These are phyloP conservation scores for Lentinula boryana DNA, from an alignment of 768 basidiomycete genomes.

Conservation along the genomic window DNA sequence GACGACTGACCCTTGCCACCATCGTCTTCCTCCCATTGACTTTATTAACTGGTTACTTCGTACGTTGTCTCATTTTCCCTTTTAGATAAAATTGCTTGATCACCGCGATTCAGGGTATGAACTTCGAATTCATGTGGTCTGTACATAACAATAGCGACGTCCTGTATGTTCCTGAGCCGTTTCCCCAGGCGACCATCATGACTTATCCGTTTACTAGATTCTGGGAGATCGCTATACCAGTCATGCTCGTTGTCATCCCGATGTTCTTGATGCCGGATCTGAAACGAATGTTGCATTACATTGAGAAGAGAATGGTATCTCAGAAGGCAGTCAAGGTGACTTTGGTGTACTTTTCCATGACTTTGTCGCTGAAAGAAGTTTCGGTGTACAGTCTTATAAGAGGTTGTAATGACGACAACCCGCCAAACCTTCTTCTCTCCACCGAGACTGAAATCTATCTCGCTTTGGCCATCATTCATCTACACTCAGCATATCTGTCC, in stretches of 20 bases:
- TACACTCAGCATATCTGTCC: too few species aligned
- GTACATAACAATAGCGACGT: constrained; percentile 36
- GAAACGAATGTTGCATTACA: constrained; percentile 34
- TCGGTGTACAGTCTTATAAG: not conserved
- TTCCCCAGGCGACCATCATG: not conserved
- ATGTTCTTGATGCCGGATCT: constrained; percentile 55
- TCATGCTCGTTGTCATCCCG: constrained; percentile 53
- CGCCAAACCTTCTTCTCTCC: too few species aligned
- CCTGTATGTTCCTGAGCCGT: constrained; percentile 29
- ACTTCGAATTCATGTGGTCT: constrained; percentile 52
- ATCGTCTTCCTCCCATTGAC: constrained; percentile 70
- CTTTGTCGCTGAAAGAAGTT: not conserved
- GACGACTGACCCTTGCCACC: constrained; percentile 59
- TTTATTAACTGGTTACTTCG: constrained; percentile 65
- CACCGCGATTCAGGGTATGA: constrained; percentile 52
- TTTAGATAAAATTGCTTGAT: not conserved
- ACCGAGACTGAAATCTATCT: too few species aligned
- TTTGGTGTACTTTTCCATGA: not conserved
- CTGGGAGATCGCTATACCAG: constrained; percentile 62
- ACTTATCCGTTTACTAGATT: constrained; percentile 34
- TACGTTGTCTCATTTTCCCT: constrained; percentile 17
- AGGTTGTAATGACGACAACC: not conserved
- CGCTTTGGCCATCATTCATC: too few species aligned
- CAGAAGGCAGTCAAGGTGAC: not conserved
- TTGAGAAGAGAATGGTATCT: constrained; percentile 31